Conservation (phyloP, 106 monocot species). For the Posidonia australis region DNA sequence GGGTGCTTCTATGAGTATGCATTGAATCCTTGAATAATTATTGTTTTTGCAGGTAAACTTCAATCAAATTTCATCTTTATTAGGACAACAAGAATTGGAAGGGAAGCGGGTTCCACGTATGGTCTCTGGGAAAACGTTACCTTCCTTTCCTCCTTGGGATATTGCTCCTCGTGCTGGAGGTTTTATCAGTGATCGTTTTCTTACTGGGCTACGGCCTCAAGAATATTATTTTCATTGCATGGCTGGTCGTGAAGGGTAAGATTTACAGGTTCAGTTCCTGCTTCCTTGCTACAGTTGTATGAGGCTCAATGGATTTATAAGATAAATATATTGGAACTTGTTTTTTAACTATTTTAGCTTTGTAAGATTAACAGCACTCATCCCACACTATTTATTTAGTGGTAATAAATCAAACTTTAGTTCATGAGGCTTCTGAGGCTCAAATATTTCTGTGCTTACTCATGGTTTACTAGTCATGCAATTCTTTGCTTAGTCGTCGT, state of each 20-base stretch:
- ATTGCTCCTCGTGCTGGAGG: conserved; percentile 74
- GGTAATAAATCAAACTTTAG: too few species aligned
- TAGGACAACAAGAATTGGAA: conserved; percentile 97
- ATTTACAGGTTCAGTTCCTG: background rate
- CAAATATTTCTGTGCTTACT: too few species aligned
- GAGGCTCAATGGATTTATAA: too few species aligned
- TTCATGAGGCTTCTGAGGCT: too few species aligned
- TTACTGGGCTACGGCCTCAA: conserved; percentile 91
- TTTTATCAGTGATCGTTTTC: conserved; percentile 88
- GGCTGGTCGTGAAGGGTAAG: conserved; percentile 97
- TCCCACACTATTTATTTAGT: too few species aligned
- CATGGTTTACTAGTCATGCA: too few species aligned
- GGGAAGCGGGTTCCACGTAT: conserved; percentile 93
- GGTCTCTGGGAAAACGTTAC: conserved; percentile 93
- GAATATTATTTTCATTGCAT: conserved; percentile 99
- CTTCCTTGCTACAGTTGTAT: too few species aligned
- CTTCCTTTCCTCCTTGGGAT: conserved; percentile 96
- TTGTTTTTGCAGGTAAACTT: conserved; percentile 64
- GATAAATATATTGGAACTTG: too few species aligned
- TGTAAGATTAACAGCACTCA: too few species aligned
- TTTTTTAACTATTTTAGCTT: too few species aligned
- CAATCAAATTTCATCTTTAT: conserved; percentile 85
- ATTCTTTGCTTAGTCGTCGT: too few species aligned
- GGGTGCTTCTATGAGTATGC: too few species aligned
- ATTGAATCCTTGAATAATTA: background rate